These are phyloP conservation scores for Piper longum DNA, from an alignment of 164 flowering plant genomes.

Conservation along the genomic window DNA sequence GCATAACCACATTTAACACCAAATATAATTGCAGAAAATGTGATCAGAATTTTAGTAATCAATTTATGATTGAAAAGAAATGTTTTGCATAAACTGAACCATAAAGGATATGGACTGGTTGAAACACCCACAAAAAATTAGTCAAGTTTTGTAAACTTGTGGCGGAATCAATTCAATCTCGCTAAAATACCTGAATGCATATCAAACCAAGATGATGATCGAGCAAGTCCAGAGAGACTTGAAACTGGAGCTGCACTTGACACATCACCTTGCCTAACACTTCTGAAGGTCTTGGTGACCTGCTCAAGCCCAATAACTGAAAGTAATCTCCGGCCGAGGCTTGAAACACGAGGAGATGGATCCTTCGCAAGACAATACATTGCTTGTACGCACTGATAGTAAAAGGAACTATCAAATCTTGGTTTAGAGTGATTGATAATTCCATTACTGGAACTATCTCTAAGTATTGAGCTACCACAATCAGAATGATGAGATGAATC, in stretches of 20 bases:
- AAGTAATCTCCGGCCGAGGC: slow-evolving; percentile 64
- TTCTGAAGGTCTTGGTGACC: slow-evolving; percentile 44
- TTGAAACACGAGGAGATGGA: slow-evolving; percentile 82
- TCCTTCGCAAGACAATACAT: slow-evolving; percentile 84
- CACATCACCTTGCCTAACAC: slow-evolving; percentile 37
- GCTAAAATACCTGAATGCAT: slow-evolving; percentile 58
- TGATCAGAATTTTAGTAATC: no score
- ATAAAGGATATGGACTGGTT: no score
- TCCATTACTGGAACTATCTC: slow-evolving; percentile 58
- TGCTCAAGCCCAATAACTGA: slow-evolving; percentile 91
- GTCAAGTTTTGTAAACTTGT: no score
- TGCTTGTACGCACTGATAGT: slow-evolving; percentile 66
- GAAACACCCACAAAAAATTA: no score
- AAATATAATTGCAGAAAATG: no score
- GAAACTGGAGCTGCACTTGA: slow-evolving; percentile 22
- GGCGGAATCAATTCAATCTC: no score
- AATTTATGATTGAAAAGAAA: no score
- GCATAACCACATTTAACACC: no score
- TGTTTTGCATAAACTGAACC: no score
- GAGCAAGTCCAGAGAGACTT: slow-evolving; percentile 58
- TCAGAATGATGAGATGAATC: slow-evolving; percentile 90
- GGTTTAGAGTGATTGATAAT: slow-evolving; percentile 37
- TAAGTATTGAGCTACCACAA: slow-evolving; percentile 47
- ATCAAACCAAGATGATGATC: slow-evolving; percentile 95
- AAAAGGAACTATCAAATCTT: slow-evolving; percentile 53